Evolutionary conservation across 257 asterid genomes (phyloP).

Genomic region (Lantana camara): DNA sequence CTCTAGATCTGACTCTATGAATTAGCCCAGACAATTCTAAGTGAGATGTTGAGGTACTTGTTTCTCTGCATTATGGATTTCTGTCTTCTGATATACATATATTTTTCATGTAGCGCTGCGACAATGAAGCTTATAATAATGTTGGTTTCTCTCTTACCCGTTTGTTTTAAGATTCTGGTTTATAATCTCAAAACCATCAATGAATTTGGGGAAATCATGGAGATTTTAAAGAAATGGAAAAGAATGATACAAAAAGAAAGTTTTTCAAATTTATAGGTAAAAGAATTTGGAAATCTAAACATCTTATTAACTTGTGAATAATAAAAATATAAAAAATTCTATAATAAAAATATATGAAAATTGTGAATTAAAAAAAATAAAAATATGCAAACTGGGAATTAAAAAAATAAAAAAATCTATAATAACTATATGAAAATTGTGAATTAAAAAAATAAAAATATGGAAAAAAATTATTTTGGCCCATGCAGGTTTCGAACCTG

Average conservation of each 20-base stretch:
- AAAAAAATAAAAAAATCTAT: neutral
- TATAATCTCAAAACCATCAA: no score
- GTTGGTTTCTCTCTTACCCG: no score
- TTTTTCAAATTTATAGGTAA: neutral
- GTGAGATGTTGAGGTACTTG: conserved; percentile 81
- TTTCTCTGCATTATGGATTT: neutral
- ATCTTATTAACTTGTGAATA: no score
- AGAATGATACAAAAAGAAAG: no score
- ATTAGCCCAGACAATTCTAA: conserved; percentile 62
- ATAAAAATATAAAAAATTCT: no score
- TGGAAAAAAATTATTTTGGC: conserved; percentile 26
- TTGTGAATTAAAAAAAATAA: neutral
- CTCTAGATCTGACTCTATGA: conserved; percentile 98
- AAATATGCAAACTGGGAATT: no score
- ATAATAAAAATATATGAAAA: neutral
- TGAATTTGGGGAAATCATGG: neutral
- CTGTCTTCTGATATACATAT: conserved; percentile 22
- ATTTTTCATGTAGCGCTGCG: conserved; percentile 33
- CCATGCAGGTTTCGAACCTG: conserved; percentile 67
- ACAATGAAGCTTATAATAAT: neutral
- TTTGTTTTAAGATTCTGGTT: no score
- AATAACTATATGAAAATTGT: no score
- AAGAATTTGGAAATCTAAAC: no score
- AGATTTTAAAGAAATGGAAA: neutral
- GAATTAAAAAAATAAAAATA: no score